Evolutionary conservation across 345 rosid genomes (phyloP).

Genomic region (Gossypium australe): DNA sequence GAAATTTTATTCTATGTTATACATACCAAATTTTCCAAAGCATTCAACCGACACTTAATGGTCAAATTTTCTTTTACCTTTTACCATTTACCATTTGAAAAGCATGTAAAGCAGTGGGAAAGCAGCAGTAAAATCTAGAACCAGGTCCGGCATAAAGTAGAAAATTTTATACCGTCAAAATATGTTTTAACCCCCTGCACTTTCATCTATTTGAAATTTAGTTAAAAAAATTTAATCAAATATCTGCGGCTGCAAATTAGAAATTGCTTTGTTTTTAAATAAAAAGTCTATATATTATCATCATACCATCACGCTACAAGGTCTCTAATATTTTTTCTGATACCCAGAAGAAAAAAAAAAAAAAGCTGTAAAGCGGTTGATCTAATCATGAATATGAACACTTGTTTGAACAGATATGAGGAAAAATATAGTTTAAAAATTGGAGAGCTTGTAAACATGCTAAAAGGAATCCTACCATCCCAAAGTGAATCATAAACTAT

Average conservation of each 20-base stretch:
- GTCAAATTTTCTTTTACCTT: background rate
- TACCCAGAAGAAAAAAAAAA: background rate
- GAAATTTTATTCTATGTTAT: too few relatives aligned
- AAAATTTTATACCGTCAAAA: too few relatives aligned
- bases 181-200: too few relatives aligned
- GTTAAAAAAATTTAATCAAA: background rate
- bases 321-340: background rate
- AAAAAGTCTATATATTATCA: too few relatives aligned
- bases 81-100: background rate
- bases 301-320: background rate
- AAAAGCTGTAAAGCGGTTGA: background rate
- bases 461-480: too few relatives aligned
- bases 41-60: too few relatives aligned
- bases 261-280: too few relatives aligned
- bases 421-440: too few relatives aligned
- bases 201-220: too few relatives aligned
- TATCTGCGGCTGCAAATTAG: background rate
- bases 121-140: background rate
- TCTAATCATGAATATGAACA: background rate
- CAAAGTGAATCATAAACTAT: too few relatives aligned
- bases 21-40: too few relatives aligned
- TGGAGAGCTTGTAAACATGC: too few relatives aligned
- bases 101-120: background rate
- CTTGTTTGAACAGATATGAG: background rate
- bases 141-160: background rate